Percentiles rank a stretch among this genome's conserved stretches.
Evolutionary conservation across 2,329 filamentous ascomycete genomes (phyloP).

Genomic region (Fusarium cyanostomum): DNA sequence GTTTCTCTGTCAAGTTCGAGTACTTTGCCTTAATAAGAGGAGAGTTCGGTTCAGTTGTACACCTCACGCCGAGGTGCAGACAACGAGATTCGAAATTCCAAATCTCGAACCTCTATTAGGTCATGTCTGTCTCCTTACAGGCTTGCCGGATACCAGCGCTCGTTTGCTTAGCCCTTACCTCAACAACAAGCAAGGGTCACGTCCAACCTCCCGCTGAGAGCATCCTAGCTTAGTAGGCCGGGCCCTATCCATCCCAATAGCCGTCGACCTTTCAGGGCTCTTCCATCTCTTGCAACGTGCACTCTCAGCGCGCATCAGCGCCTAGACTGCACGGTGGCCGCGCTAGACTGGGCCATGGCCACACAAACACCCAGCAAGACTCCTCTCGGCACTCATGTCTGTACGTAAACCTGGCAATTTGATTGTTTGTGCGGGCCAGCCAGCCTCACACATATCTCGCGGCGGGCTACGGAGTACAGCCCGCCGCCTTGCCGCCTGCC

Average conservation of each 20-base stretch:
- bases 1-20: conserved; percentile 13
- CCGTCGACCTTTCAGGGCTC: neutral
- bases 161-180: neutral
- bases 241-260: neutral
- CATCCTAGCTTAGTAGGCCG: neutral
- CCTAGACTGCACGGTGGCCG: conserved; percentile 2
- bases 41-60: neutral
- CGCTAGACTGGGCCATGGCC: conserved; percentile 11
- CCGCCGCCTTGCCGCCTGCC: neutral
- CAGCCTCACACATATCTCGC: conserved; percentile 10
- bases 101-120: too few species aligned
- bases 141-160: neutral
- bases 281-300: neutral
- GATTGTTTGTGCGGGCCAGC: conserved; percentile 2
- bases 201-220: neutral
- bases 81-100: too few species aligned
- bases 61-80: neutral
- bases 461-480: neutral
- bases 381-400: conserved; percentile 1
- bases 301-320: conserved; percentile 5
- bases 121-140: neutral
- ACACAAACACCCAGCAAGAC: neutral
- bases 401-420: conserved; percentile 20
- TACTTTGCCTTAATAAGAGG: too few species aligned
- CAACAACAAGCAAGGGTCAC: neutral